Percentiles rank a stretch among this genome's conserved stretches.
These are phyloP conservation scores for Coprinopsis strossmayeri DNA, from an alignment of 768 basidiomycete species.

Conservation along the genomic window DNA sequence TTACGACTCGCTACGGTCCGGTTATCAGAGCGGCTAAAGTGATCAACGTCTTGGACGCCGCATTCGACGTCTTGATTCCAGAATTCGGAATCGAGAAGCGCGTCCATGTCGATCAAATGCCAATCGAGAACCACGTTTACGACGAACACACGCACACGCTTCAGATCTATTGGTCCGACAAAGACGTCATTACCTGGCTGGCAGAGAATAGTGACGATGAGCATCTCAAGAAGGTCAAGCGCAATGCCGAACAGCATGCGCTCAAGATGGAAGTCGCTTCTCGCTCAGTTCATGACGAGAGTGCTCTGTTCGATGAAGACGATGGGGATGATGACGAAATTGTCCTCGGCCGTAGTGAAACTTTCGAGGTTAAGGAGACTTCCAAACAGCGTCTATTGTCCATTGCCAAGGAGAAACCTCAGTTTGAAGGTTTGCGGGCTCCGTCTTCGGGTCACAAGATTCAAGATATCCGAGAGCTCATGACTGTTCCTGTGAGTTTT, in stretches of 20 bases:
- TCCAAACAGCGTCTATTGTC: constrained; percentile 78
- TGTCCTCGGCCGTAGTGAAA: constrained; percentile 57
- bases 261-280: constrained; percentile 88
- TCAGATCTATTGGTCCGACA: constrained; percentile 93
- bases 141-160: constrained; percentile 92
- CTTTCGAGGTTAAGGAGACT: constrained; percentile 33
- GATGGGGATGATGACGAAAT: constrained; percentile 81
- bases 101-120: constrained; percentile 98
- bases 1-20: constrained; percentile 92
- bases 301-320: constrained; percentile 84
- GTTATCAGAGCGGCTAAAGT: constrained; percentile 95
- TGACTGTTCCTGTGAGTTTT: constrained; percentile 80
- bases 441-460: constrained; percentile 82
- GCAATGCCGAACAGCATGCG: constrained; percentile 86
- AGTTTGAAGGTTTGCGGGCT: constrained; percentile 78
- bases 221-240: constrained; percentile 90
- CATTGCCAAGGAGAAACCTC: constrained; percentile 64
- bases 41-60: constrained; percentile 92
- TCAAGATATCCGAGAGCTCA: constrained; percentile 90
- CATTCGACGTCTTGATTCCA: constrained; percentile 92
- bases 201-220: constrained; percentile 96
- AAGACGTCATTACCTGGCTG: constrained; percentile 92
- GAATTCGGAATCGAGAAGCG: constrained; percentile 99
- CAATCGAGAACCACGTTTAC: constrained; percentile 96
- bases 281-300: constrained; percentile 81